Evolutionary conservation across 352 stramenopile species (phyloP).

Genomic region (Phytophthora citrophthora): DNA sequence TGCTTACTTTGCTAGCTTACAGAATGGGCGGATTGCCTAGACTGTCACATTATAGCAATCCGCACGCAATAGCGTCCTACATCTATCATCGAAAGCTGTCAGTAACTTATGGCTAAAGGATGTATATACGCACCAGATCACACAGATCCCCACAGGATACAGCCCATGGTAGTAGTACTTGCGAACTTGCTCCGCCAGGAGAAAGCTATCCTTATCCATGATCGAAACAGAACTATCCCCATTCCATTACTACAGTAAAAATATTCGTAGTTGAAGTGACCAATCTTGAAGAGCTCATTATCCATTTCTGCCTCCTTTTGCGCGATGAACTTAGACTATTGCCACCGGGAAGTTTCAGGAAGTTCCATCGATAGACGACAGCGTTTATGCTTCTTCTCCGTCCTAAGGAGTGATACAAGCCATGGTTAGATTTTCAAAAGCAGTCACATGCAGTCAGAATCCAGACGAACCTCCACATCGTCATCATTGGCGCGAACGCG

Average conservation of each 20-base stretch:
- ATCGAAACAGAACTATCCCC: not conserved
- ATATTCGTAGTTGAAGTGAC: not conserved
- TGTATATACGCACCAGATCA: conserved; percentile 46
- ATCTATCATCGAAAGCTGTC: not conserved
- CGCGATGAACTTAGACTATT: too few relatives aligned
- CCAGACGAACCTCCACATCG: conserved; percentile 33
- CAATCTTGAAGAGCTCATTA: too few relatives aligned
- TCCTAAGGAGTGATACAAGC: conserved; percentile 14
- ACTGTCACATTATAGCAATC: conserved; percentile 63
- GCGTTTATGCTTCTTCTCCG: conserved; percentile 29
- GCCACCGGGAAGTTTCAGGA: too few relatives aligned
- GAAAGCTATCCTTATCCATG: conserved; percentile 27
- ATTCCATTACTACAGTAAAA: conserved; percentile 6
- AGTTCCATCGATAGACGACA: not conserved
- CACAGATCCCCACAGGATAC: conserved; percentile 47
- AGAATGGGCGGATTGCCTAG: conserved; percentile 59
- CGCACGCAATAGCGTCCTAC: conserved; percentile 51
- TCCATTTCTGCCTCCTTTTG: too few relatives aligned
- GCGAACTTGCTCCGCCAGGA: conserved; percentile 71
- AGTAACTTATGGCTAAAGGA: not conserved
- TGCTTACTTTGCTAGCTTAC: conserved; percentile 62
- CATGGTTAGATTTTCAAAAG: conserved; percentile 1
- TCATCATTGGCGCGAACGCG: conserved; percentile 31
- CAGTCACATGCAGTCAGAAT: not conserved
- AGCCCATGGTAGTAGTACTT: conserved; percentile 44